These are phyloP conservation scores for Alternaria brassicicola DNA, from an alignment of 2,329 filamentous ascomycete genomes.

Conservation along the genomic window DNA sequence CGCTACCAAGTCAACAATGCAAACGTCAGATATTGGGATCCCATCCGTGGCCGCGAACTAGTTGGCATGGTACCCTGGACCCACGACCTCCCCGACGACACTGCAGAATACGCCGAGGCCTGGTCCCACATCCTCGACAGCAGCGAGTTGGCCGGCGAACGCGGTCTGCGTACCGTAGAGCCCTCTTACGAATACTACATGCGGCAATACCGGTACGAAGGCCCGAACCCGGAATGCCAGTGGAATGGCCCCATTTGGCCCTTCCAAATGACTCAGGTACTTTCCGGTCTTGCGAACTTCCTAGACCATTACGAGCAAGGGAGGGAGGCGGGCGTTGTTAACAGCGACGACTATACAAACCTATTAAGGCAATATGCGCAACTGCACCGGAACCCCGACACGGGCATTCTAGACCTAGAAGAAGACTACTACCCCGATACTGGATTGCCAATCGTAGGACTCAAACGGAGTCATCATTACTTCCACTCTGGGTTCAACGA, in stretches of 20 bases:
- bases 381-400: conserved; percentile 48
- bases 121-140: conserved; percentile 49
- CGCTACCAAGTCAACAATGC: conserved; percentile 49
- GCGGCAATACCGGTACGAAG: conserved; percentile 52
- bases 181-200: conserved; percentile 55
- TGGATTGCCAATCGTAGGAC: conserved; percentile 51
- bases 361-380: conserved; percentile 50
- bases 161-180: conserved; percentile 52
- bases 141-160: conserved; percentile 42
- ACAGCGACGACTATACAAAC: conserved; percentile 44
- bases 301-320: conserved; percentile 50
- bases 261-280: conserved; percentile 52
- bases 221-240: conserved; percentile 49
- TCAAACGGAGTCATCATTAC: conserved; percentile 53
- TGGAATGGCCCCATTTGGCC: conserved; percentile 57
- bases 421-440: conserved; percentile 55
- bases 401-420: conserved; percentile 47
- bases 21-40: conserved; percentile 49
- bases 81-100: conserved; percentile 52
- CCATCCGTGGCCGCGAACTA: conserved; percentile 53
- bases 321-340: conserved; percentile 28
- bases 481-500: conserved; percentile 56
- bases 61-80: conserved; percentile 54
- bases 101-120: conserved; percentile 43
- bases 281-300: conserved; percentile 52